Evolutionary conservation across 441 rosid genomes (phyloP).

Genomic region (Raphanus hybrid): DNA sequence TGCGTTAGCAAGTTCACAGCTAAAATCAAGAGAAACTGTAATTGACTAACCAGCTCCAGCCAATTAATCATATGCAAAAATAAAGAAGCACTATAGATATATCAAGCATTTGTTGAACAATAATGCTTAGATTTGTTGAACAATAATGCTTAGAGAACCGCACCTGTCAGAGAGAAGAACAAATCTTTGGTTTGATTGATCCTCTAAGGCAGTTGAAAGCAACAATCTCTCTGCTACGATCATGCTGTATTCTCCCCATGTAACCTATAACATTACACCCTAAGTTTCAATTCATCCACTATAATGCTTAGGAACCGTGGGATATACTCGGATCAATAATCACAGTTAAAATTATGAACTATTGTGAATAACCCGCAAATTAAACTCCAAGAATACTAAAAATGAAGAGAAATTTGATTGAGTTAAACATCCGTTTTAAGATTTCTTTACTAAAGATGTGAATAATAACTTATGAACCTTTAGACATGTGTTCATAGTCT

Average conservation of each 20-base stretch:
- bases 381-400: not conserved
- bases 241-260: conserved; percentile 88
- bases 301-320: not conserved
- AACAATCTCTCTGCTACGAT: conserved; percentile 82
- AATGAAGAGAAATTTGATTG: not conserved
- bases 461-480: too few species aligned
- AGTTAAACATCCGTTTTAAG: not conserved
- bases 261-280: conserved; percentile 51
- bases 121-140: not conserved
- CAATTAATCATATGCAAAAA: conserved; percentile 3
- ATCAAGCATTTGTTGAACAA: not conserved
- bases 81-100: not conserved
- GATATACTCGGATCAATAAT: not conserved
- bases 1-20: conserved; percentile 13
- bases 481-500: too few species aligned
- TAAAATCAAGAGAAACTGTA: conserved; percentile 10
- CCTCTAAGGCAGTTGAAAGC: conserved; percentile 67
- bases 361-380: not conserved
- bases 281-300: conserved; percentile 3
- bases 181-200: conserved; percentile 80
- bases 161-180: conserved; percentile 89
- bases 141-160: conserved; percentile 10
- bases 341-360: not conserved
- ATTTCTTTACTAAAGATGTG: not conserved
- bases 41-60: not conserved